Conservation (phyloP, 1,139 yeast genomes). For the Geotrichum aggregatum region DNA sequence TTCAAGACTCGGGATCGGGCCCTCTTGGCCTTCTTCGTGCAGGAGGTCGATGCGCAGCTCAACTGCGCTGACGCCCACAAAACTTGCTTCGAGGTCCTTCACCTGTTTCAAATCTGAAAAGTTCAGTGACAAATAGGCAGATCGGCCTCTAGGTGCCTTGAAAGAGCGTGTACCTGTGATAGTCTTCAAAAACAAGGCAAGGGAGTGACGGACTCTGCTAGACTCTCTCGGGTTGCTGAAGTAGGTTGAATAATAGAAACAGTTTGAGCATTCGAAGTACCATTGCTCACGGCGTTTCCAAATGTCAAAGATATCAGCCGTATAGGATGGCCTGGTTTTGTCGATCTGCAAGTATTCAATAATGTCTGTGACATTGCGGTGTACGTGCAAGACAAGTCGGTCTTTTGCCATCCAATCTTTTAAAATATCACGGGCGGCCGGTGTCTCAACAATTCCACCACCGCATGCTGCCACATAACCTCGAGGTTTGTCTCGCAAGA, state of each 20-base stretch:
- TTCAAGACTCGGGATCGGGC: slow-evolving; percentile 33
- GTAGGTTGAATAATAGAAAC: slow-evolving; percentile 63
- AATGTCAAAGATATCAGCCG: slow-evolving; percentile 69
- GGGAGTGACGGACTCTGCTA: slow-evolving; percentile 53
- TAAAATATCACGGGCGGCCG: slow-evolving; percentile 57
- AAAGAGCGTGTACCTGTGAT: slow-evolving; percentile 54
- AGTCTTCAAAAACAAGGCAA: slow-evolving; percentile 54
- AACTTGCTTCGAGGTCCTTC: slow-evolving; percentile 44
- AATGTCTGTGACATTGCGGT: slow-evolving; percentile 80
- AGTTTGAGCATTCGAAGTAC: slow-evolving; percentile 79
- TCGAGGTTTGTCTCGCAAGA: slow-evolving; percentile 46
- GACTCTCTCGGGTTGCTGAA: slow-evolving; percentile 57
- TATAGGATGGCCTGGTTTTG: slow-evolving; percentile 80
- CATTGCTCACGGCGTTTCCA: slow-evolving; percentile 78
- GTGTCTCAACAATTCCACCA: slow-evolving; percentile 88
- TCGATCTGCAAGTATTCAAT: slow-evolving; percentile 69
- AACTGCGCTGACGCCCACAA: slow-evolving; percentile 70
- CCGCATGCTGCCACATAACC: slow-evolving; percentile 86
- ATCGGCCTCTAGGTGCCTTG: slow-evolving; percentile 50
- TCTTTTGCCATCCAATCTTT: slow-evolving; percentile 53
- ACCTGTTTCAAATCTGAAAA: slow-evolving; percentile 48
- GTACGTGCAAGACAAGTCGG: slow-evolving; percentile 82
- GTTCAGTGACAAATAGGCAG: slow-evolving; percentile 72
- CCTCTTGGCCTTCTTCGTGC: slow-evolving; percentile 44
- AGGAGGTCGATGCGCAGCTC: slow-evolving; percentile 78